phyloP scores from a whole-genome alignment of 179 eudicot species.

The Nepenthes alata region DNA sequence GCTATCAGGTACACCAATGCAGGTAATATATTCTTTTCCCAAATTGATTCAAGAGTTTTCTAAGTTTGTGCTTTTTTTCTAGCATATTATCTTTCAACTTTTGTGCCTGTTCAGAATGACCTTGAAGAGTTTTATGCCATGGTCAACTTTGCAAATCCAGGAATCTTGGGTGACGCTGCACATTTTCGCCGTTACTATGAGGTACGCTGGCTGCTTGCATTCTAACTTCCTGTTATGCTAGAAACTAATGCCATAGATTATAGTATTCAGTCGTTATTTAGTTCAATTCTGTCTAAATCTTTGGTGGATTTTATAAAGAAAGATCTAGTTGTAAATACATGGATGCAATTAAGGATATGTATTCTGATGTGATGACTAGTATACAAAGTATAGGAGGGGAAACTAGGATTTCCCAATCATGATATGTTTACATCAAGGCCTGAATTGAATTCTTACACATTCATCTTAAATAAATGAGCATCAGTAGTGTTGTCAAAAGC shows the following conservation, averaged over 20 bases:
- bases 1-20: conserved; percentile 99
- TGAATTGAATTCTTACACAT: too few relatives aligned
- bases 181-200: conserved; percentile 88
- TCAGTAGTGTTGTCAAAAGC: too few relatives aligned
- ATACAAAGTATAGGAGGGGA: too few relatives aligned
- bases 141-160: conserved; percentile 97
- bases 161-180: conserved; percentile 83
- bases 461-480: too few relatives aligned
- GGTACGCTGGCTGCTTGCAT: conserved; percentile 34
- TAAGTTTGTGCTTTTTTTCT: neutral
- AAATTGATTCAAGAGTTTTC: neutral
- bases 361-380: too few relatives aligned
- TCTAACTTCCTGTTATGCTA: conserved; percentile 6
- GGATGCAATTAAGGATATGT: too few relatives aligned
- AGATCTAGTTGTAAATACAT: too few relatives aligned
- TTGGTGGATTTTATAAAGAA: too few relatives aligned
- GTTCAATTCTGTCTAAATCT: too few relatives aligned
- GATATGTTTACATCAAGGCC: too few relatives aligned
- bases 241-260: neutral
- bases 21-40: conserved; percentile 30
- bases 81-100: neutral
- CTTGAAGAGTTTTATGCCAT: conserved; percentile 93
- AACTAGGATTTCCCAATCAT: too few relatives aligned
- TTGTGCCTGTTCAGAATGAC: conserved; percentile 53
- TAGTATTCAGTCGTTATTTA: too few relatives aligned